Base-by-base conservation (phyloP, 176 grass and related monocot genomes). In the Rhynchospora pubera region DNA sequence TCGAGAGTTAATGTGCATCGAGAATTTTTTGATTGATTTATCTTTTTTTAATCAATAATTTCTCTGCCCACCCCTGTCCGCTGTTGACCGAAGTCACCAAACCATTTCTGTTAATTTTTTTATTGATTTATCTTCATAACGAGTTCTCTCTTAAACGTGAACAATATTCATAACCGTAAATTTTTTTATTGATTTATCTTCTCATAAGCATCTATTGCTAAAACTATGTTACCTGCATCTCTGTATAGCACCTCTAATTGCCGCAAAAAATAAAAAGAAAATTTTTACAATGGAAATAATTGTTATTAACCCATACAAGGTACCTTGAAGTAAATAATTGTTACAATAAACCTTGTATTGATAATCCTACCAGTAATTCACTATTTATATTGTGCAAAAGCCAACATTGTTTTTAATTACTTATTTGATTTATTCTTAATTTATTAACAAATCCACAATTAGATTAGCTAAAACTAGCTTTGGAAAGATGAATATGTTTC, bases 231-330 rank as follows among this genome's bases (percentile, higher is more conserved):
- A 77, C 97, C 97, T 56, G 91, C 93, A 73, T 99, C 97, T 91
- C 97, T 99, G 84, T 99, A 96, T 85, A 99, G 91, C 78, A 99
- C 97, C 85, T 93, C 97, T 99, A 88, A 53, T 65, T 5, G 14
- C 43, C 39, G 79, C 39, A 85, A 66, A 55, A 42, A 85, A 68
- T 79, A 51, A 71, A 79, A 79, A 30, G 48, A 52, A 79, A 51
- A 47, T 64, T 8, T 6, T 61, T 76, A 56, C 47, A 6, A 5
- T 9, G 21, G 4, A 7, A 66, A 26, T 65, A 12, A 9, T 65
- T 28, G 30, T 66, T 16, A 7, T 15, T 66, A 30, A 66, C 4
- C 32, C 13, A 66, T 42, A 39, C 18, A 22, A 62, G 59, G 19
- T 62, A 34, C 59, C 59, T 22, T 19, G 6, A 22, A 62, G 22